Conservation (phyloP, 2,329 filamentous ascomycete genomes). For the Mycogone perniciosa region DNA sequence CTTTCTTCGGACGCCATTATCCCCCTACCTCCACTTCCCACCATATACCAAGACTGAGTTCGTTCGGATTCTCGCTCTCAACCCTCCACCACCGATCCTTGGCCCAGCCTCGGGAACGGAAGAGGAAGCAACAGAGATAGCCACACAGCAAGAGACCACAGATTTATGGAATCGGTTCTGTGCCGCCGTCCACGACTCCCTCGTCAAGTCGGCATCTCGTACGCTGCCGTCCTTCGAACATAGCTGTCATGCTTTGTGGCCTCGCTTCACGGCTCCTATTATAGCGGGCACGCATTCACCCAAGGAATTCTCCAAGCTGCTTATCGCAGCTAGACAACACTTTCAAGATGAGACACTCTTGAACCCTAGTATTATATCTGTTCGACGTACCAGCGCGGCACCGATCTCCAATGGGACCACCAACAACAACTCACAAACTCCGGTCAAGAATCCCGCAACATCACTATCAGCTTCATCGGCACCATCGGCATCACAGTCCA, state of each 20-base stretch:
- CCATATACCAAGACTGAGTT: conserved; percentile 78
- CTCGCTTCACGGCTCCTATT: conserved; percentile 74
- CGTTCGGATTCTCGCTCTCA: conserved; percentile 64
- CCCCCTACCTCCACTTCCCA: conserved; percentile 75
- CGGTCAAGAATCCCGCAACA: neutral
- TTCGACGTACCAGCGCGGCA: conserved; percentile 8
- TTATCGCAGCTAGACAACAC: conserved; percentile 62
- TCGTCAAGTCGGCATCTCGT: conserved; percentile 72
- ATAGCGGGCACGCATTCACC: conserved; percentile 64
- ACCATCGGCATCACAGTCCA: conserved; percentile 1
- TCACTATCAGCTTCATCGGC: neutral
- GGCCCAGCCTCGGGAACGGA: conserved; percentile 33
- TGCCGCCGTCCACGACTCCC: conserved; percentile 77
- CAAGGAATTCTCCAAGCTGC: conserved; percentile 76
- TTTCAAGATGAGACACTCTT: conserved; percentile 69
- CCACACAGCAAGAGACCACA: conserved; percentile 44
- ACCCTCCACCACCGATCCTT: conserved; percentile 36
- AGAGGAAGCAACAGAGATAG: neutral
- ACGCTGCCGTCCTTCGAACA: conserved; percentile 68
- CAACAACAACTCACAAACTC: conserved; percentile 1
- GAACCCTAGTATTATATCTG: conserved; percentile 54
- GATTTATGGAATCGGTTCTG: conserved; percentile 78
- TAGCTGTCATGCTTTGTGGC: conserved; percentile 73
- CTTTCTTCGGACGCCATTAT: conserved; percentile 62
- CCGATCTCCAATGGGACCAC: neutral